Base-by-base conservation (phyloP, 345 rosid species). In the Zanthoxylum bungeanum region DNA sequence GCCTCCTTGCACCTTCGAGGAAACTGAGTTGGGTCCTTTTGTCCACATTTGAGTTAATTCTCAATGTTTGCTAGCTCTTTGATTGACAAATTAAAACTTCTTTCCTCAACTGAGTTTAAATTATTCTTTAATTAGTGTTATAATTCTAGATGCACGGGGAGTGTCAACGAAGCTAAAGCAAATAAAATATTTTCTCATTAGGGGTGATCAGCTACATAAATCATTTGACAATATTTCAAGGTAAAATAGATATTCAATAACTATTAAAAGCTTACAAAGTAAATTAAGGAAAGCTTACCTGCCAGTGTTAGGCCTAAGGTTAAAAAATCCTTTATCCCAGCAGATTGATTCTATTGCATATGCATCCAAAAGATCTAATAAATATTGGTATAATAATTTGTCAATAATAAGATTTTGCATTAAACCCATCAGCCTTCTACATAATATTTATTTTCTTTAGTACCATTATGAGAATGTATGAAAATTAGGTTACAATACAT, bases 1-100 rank as follows among this genome's bases (percentile, higher is more conserved):
- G 42, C 47, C 61, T 72, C 79, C 31, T 9, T 19, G 79, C 74
- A 75, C 27, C 77, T 75, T 75, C 82, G 53, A 44, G 30, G 79
- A 75, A 79, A 72, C 44, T 71, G 28, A 28, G 68, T 37, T 62
- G 79, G 79, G 76, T 56, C 74, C 76, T 30, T 52, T 39, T 67
- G 39, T 27, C 68, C 36, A 16, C 24, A 16, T 64, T 27, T 39
- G 14, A 11, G 4, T 12, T 31, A 3, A 5, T 12, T 27, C 34
- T 55, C 17, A 7, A 17, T 30, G 62, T 7, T 0, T 30, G 61
- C 61, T 52, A 9, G 10, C 10, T 56, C 60, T 57, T 57, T 5
- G 21, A 14, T 30, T 16, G 37, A 57, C 22, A 28, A 27, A n/a
- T n/a, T n/a, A n/a, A n/a, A n/a, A n/a, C n/a, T n/a, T n/a, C n/a